Conservation (phyloP, 1,284 basidiomycete genomes). For the Coniophora puteana region DNA sequence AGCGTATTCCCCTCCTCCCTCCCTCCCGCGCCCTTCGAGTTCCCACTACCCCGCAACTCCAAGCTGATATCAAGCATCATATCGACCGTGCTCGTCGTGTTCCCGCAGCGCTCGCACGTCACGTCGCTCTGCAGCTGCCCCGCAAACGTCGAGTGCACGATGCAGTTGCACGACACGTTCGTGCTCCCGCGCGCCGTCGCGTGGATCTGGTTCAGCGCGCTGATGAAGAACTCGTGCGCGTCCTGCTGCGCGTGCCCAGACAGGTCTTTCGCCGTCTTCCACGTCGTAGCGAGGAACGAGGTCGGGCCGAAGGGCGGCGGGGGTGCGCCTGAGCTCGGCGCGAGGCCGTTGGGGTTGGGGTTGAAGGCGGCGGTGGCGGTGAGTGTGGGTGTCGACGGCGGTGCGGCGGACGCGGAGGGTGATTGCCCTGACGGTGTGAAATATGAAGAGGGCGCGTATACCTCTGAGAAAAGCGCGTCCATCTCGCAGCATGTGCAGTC, state of each 20-base stretch:
- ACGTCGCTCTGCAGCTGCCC: slow-evolving; percentile 89
- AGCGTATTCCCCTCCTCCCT: slow-evolving; percentile 54
- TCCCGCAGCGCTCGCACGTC: slow-evolving; percentile 77
- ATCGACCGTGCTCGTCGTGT: slow-evolving; percentile 78
- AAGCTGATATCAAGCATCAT: slow-evolving; percentile 92
- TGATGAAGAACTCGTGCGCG: slow-evolving; percentile 89
- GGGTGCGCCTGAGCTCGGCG: slow-evolving; percentile 65
- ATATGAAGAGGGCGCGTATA: slow-evolving; percentile 33
- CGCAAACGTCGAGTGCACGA: slow-evolving; percentile 89
- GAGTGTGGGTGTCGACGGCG: too few relatives aligned
- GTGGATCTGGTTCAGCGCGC: slow-evolving; percentile 82
- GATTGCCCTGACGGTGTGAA: not conserved
- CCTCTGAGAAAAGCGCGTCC: slow-evolving; percentile 89
- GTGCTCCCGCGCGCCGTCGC: slow-evolving; percentile 70
- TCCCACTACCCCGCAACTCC: slow-evolving; percentile 76
- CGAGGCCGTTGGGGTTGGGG: not conserved
- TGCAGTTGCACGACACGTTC: slow-evolving; percentile 81
- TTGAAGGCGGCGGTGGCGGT: too few relatives aligned
- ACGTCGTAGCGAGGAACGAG: slow-evolving; percentile 82
- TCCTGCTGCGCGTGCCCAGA: slow-evolving; percentile 94
- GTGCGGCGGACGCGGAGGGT: too few relatives aligned
- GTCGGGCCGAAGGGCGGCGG: slow-evolving; percentile 78
- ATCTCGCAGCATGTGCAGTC: slow-evolving; percentile 94
- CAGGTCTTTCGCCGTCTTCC: slow-evolving; percentile 82
- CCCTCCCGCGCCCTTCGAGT: slow-evolving; percentile 43